Evolutionary conservation across 768 basidiomycete species (phyloP), one percentile per base, ranked within the genome.

Genomic region (Phanerochaete carnosa): DNA sequence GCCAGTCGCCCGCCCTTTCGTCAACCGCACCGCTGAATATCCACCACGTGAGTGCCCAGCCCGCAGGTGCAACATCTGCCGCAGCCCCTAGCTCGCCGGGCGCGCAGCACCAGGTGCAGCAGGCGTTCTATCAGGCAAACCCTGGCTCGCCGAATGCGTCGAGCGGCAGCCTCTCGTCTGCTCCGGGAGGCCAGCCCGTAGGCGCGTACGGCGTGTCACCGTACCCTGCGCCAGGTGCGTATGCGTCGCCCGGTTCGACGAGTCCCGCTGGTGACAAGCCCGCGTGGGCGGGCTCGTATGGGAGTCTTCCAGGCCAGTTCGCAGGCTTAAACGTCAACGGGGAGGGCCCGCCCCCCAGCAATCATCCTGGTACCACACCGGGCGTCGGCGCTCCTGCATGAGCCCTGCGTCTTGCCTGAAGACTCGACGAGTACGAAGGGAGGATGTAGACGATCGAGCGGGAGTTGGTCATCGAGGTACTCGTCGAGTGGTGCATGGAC

Each of bases 301-400:
- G 65, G 15, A 62, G 62, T 25, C 33, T 71, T 46, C 54, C 60
- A n/a, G 67, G 61, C 45, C 70, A 71, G 64, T 65, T 71, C 32
- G 64, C 65, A 13, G 61, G 57, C 0, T 56, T 71, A 64, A 62
- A 63, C 19, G 65, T 71, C n/a, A 62, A 60, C 33, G 65, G 54
- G 19, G 66, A 65, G 52, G 55, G 59, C 29, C 49, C 45, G 11
- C 39, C 11, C 11, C 39, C 39, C 11, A 19, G 39, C 39, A 8
- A 8, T 43, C 39, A 43, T 23, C 64, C 61, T 22, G 33, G 61
- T 26, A 62, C 62, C 16, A 61, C 60, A 16, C 68, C 64, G 56
- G 69, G 68, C 28, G 69, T 70, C 6, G 68, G 68, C 25, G 65
- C 69, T 2, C 63, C 66, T 30, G 68, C 69, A n/a, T 70, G 57